These are phyloP conservation scores for Chernovozyma aurita DNA, from an alignment of 1,139 yeast genomes.

Conservation along the genomic window DNA sequence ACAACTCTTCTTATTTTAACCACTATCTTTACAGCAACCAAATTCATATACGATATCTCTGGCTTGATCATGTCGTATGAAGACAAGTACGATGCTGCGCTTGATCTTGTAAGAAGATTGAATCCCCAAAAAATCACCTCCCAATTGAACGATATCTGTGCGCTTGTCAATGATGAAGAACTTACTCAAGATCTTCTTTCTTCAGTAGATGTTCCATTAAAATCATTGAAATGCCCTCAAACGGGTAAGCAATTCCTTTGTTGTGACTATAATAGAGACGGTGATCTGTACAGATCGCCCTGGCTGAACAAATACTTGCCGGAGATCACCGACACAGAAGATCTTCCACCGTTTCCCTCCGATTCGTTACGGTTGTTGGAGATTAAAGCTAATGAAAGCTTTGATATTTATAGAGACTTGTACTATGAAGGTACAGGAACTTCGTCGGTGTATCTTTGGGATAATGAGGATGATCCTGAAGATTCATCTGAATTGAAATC, in stretches of 20 bases:
- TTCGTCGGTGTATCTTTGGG: slow-evolving; percentile 93
- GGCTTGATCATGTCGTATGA: slow-evolving; percentile 37
- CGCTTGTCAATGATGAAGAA: slow-evolving; percentile 50
- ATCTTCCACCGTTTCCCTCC: slow-evolving; percentile 71
- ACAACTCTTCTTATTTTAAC: too few species aligned
- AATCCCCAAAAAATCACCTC: slow-evolving; percentile 66
- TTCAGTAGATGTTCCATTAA: slow-evolving; percentile 83
- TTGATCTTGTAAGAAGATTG: slow-evolving; percentile 80
- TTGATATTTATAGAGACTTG: slow-evolving; percentile 87
- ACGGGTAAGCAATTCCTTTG: slow-evolving; percentile 69
- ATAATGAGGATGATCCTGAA: slow-evolving; percentile 54
- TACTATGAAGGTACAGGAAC: slow-evolving; percentile 90
- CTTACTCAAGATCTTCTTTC: slow-evolving; percentile 84
- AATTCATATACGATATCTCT: too few species aligned
- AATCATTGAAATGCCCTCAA: slow-evolving; percentile 49
- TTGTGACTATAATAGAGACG: slow-evolving; percentile 94
- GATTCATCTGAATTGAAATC: slow-evolving; percentile 34
- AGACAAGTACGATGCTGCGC: slow-evolving; percentile 78
- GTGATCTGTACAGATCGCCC: slow-evolving; percentile 89
- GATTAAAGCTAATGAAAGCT: slow-evolving; percentile 79
- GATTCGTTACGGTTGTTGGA: slow-evolving; percentile 68
- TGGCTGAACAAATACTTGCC: slow-evolving; percentile 85
- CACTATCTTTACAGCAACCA: too few species aligned
- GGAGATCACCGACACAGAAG: slow-evolving; percentile 30
- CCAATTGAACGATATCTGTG: slow-evolving; percentile 67